Percentiles rank a stretch among this genome's conserved stretches.
Conservation (phyloP, 352 stramenopile genomes). For the Phytophthora palmivora region DNA sequence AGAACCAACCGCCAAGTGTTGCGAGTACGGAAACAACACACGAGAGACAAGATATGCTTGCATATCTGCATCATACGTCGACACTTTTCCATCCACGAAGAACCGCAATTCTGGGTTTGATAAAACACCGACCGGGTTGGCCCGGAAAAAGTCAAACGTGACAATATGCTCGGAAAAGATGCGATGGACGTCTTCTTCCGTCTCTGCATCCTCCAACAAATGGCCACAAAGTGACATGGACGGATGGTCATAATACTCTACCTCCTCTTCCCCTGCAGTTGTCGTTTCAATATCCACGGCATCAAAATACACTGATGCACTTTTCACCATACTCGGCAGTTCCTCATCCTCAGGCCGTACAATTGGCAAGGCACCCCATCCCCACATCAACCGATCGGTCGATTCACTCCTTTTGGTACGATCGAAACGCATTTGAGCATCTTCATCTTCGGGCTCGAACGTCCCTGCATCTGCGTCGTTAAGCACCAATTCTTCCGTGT, state of each 20-base stretch:
- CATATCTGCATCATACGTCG: slow-evolving; percentile 59
- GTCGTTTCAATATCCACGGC: slow-evolving; percentile 58
- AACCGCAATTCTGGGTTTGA: slow-evolving; percentile 65
- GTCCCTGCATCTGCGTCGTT: slow-evolving; percentile 7
- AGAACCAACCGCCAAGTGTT: slow-evolving; percentile 38
- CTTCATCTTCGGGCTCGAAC: slow-evolving; percentile 36
- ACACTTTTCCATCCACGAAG: slow-evolving; percentile 67
- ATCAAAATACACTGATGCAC: slow-evolving; percentile 81
- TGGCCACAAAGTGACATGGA: slow-evolving; percentile 83
- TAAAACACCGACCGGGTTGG: slow-evolving; percentile 50
- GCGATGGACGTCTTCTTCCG: slow-evolving; percentile 49
- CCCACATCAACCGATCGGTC: slow-evolving; percentile 61
- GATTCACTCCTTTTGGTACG: slow-evolving; percentile 13
- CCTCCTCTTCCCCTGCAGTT: slow-evolving; percentile 3
- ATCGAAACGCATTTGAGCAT: slow-evolving; percentile 4
- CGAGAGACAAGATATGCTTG: slow-evolving; percentile 71
- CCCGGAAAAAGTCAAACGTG: slow-evolving; percentile 68
- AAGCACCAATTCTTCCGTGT: slow-evolving; percentile 18
- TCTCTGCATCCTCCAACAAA: slow-evolving; percentile 50
- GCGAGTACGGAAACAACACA: slow-evolving; percentile 72
- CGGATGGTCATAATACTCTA: slow-evolving; percentile 46
- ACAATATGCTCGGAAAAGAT: slow-evolving; percentile 80
- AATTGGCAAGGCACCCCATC: slow-evolving; percentile 57
- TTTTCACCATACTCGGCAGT: slow-evolving; percentile 66
- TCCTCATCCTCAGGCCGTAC: slow-evolving; percentile 30